Conservation (phyloP, 257 asterid genomes). For the Scutellaria baicalensis region DNA sequence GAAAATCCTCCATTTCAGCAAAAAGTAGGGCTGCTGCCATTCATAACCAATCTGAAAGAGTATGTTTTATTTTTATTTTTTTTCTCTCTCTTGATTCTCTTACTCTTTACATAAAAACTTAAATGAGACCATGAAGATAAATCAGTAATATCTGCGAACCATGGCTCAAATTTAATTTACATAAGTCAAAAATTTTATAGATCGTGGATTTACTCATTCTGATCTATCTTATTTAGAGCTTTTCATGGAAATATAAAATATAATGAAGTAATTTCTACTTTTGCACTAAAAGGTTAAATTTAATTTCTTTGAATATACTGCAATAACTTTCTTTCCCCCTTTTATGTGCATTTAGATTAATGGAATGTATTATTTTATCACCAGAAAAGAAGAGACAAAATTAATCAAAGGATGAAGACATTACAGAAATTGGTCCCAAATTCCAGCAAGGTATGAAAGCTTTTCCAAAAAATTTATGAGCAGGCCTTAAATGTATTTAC, state of each 20-base stretch:
- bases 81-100: not conserved
- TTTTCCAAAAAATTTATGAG: not conserved
- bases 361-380: not conserved
- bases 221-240: no score
- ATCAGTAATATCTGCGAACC: no score
- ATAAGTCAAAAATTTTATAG: no score
- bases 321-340: not conserved
- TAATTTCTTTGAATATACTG: not conserved
- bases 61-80: slow-evolving; percentile 12
- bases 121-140: no score
- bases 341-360: not conserved
- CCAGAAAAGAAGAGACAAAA: slow-evolving; percentile 90
- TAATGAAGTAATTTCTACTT: not conserved
- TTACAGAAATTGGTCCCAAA: slow-evolving; percentile 95
- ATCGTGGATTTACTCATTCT: no score
- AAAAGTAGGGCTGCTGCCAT: slow-evolving; percentile 87
- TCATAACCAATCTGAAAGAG: slow-evolving; percentile 95
- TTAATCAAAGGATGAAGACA: slow-evolving; percentile 85
- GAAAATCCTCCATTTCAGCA: slow-evolving; percentile 45
- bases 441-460: slow-evolving; percentile 76
- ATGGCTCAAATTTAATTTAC: no score
- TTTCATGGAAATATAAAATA: not conserved
- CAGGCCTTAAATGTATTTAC: not conserved
- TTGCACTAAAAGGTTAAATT: not conserved
- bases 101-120: no score